Conservation (phyloP, 2,329 filamentous ascomycete genomes). For the Paecilomyces variotii region DNA sequence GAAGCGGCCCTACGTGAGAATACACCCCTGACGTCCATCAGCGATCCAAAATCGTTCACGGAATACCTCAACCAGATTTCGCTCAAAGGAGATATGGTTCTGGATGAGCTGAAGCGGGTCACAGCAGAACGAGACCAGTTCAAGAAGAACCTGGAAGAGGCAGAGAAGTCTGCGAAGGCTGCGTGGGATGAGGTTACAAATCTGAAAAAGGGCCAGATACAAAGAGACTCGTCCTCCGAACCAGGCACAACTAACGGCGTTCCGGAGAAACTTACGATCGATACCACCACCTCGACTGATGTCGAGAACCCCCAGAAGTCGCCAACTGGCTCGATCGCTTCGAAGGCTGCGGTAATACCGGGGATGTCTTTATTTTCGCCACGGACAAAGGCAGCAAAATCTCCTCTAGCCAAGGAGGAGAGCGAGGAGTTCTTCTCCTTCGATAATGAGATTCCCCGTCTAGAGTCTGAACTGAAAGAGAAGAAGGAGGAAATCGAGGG, state of each 20-base stretch:
- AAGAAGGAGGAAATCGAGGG: constrained; percentile 63
- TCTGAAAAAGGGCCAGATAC: constrained; percentile 36
- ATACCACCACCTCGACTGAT: constrained; percentile 8
- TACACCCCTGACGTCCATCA: constrained; percentile 82
- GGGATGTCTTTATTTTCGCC: constrained; percentile 33
- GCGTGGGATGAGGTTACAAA: constrained; percentile 57
- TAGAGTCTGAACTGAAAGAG: constrained; percentile 66
- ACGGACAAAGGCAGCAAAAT: constrained; percentile 22
- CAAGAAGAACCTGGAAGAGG: constrained; percentile 67
- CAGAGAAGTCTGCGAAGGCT: constrained; percentile 54
- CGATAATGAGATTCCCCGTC: constrained; percentile 73
- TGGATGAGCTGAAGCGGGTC: constrained; percentile 85
- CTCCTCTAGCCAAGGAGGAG: constrained; percentile 25
- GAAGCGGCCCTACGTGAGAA: constrained; percentile 86
- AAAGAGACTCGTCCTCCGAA: constrained; percentile 23
- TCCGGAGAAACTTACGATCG: constrained; percentile 6
- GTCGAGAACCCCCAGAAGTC: constrained; percentile 18
- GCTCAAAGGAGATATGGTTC: constrained; percentile 81
- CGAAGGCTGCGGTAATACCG: constrained; percentile 22
- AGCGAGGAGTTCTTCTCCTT: constrained; percentile 83
- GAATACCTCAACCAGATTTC: constrained; percentile 87
- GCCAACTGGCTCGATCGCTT: constrained; percentile 23
- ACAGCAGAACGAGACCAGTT: constrained; percentile 71
- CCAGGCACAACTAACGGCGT: constrained; percentile 22
- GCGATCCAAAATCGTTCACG: constrained; percentile 71